phyloP scores from a whole-genome alignment of 1,139 yeast genomes.

The Lodderomyces theae region DNA sequence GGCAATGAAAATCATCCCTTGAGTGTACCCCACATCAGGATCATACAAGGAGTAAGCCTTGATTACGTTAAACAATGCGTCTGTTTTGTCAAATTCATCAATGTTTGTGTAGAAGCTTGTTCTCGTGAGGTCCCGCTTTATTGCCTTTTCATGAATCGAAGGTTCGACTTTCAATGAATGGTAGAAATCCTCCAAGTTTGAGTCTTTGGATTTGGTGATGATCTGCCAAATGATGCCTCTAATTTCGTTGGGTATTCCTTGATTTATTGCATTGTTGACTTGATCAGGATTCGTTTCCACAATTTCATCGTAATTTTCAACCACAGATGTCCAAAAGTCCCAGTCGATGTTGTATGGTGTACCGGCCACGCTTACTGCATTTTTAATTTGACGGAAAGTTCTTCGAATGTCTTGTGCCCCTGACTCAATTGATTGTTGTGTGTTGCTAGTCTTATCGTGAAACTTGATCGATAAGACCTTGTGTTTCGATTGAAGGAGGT shows the following conservation, averaged over 20 bases:
- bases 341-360: conserved; percentile 54
- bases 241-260: conserved; percentile 81
- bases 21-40: conserved; percentile 94
- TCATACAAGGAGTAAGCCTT: conserved; percentile 85
- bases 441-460: conserved; percentile 28
- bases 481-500: conserved; percentile 36
- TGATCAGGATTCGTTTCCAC: conserved; percentile 60
- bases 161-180: conserved; percentile 48
- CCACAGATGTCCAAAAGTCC: conserved; percentile 86
- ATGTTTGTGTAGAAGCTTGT: conserved; percentile 76
- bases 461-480: conserved; percentile 29
- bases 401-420: conserved; percentile 63
- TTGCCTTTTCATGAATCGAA: conserved; percentile 72
- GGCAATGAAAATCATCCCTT: conserved; percentile 92
- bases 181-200: conserved; percentile 68
- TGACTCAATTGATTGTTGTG: conserved; percentile 49
- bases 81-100: conserved; percentile 47
- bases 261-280: conserved; percentile 58
- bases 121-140: conserved; percentile 76
- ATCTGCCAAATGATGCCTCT: conserved; percentile 93
- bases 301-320: conserved; percentile 67
- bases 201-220: conserved; percentile 75
- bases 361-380: conserved; percentile 38
- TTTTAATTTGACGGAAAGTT: conserved; percentile 56
- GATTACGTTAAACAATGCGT: conserved; percentile 68